These are phyloP conservation scores for Urochloa ruziziensis DNA, from an alignment of 176 grass and related monocot genomes.

Conservation along the genomic window DNA sequence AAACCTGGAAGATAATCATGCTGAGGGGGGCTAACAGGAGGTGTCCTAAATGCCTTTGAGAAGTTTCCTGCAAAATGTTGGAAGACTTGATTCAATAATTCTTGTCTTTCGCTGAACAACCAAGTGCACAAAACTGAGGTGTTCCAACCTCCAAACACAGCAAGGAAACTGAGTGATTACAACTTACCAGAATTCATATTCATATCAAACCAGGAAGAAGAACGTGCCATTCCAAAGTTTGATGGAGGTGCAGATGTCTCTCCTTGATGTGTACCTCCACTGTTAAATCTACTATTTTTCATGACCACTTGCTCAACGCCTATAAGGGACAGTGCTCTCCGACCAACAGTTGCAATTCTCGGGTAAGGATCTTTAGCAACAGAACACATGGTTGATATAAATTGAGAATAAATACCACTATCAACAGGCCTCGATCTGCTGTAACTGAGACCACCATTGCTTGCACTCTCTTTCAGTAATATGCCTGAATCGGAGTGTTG, in stretches of 20 bases:
- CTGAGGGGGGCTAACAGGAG: slow-evolving; percentile 94
- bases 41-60: slow-evolving; percentile 81
- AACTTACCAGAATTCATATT: slow-evolving; percentile 91
- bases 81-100: slow-evolving; percentile 1
- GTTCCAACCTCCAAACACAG: slow-evolving; percentile 14
- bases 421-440: slow-evolving; percentile 59
- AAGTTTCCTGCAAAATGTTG: slow-evolving; percentile 60
- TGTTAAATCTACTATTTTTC: slow-evolving; percentile 70
- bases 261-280: slow-evolving; percentile 51
- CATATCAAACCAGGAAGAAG: slow-evolving; percentile 97
- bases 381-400: slow-evolving; percentile 75
- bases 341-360: slow-evolving; percentile 65
- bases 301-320: slow-evolving; percentile 82
- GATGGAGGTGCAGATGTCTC: slow-evolving; percentile 63
- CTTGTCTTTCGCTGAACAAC: not conserved
- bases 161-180: slow-evolving; percentile 13
- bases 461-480: slow-evolving; percentile 69
- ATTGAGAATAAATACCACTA: slow-evolving; percentile 66
- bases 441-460: slow-evolving; percentile 70
- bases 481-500: slow-evolving; percentile 90
- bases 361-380: slow-evolving; percentile 93
- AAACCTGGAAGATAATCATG: slow-evolving; percentile 82
- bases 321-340: slow-evolving; percentile 74
- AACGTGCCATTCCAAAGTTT: slow-evolving; percentile 82
- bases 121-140: not conserved